These are phyloP conservation scores for Dimocarpus longan DNA, from an alignment of 345 rosid genomes.

Conservation along the genomic window DNA sequence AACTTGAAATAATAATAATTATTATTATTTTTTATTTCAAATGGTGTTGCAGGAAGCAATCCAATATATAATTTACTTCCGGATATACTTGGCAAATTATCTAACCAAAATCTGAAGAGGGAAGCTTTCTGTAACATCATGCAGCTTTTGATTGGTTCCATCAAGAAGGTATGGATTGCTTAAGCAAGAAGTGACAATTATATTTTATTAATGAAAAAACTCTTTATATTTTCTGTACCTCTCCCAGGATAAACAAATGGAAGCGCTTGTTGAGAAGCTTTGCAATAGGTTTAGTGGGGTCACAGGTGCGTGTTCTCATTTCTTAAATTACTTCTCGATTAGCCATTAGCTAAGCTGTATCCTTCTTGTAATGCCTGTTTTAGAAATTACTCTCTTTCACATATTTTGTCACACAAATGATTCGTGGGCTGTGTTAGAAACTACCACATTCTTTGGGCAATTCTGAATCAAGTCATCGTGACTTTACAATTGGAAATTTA, in stretches of 20 bases:
- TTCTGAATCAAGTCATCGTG: neutral
- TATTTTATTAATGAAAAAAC: conserved; percentile 1
- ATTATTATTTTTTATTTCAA: conserved; percentile 6
- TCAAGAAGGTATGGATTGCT: conserved; percentile 70
- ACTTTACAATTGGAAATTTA: neutral
- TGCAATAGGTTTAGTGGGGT: conserved; percentile 95
- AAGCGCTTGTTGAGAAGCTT: conserved; percentile 94
- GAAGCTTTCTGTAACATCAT: conserved; percentile 86
- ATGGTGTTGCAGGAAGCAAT: conserved; percentile 74
- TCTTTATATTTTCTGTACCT: conserved; percentile 18
- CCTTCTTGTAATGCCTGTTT: neutral
- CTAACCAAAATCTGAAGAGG: conserved; percentile 71
- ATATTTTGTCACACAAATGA: neutral
- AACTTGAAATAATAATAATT: too few relatives aligned
- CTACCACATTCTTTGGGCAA: neutral
- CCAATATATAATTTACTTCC: conserved; percentile 96
- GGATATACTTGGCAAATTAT: conserved; percentile 85
- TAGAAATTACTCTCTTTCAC: neutral
- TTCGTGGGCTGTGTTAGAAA: neutral
- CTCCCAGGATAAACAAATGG: conserved; percentile 95
- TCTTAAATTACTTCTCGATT: neutral
- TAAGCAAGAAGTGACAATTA: conserved; percentile 2
- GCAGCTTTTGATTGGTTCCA: conserved; percentile 95
- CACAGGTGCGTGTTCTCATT: conserved; percentile 56
- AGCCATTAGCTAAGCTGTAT: conserved; percentile 9